Evolutionary conservation across 192 early-diverging fungal genomes (phyloP), one percentile per base, ranked within the genome.

Genomic region (Umbelopsis sp.): DNA sequence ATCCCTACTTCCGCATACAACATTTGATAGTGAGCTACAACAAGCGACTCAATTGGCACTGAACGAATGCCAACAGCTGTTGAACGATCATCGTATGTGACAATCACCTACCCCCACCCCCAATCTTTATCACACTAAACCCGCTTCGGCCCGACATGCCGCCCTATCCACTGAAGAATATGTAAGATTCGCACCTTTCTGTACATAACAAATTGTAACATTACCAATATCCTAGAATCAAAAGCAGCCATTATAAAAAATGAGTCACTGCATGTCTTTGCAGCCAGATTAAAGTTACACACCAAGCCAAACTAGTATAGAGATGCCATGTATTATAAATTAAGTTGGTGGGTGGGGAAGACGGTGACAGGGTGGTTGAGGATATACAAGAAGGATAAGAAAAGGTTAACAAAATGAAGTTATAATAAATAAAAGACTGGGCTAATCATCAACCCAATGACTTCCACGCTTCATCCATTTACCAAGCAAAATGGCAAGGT

Each of bases 391-490:
- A n/a, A n/a, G n/a, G n/a, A n/a, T n/a, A n/a, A n/a, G n/a, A n/a
- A n/a, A n/a, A n/a, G n/a, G 31, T 10, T 56, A 41, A 56, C 7
- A 71, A 41, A 59, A 6, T 43, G 25, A 44, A 43, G 24, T 16
- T 36, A 54, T 52, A 38, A 22, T 20, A 20, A 20, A 31, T 34
- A 34, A n/a, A 16, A 34, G 29, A 34, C 24, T 22, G 8, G 14
- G 36, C 75, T 65, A 81, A 24, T 81, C 79, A 45, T 69, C 75
- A 26, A 81, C 79, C 79, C 79, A 81, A 51, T 43, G 52, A 17
- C 75, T 70, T 11, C 79, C 75, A 43, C 79, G 45, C 43, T 81
- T 81, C 26, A 81, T 45, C 79, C 79, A 81, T 68, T 81, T 81
- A 5, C 75, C 72, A 16, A 81, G 65, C 24, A 81, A 62, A 25